Evolutionary conservation across 805 yeast genomes (phyloP), one percentile per base, ranked within the genome.

Genomic region (Suhomyces emberorum): DNA sequence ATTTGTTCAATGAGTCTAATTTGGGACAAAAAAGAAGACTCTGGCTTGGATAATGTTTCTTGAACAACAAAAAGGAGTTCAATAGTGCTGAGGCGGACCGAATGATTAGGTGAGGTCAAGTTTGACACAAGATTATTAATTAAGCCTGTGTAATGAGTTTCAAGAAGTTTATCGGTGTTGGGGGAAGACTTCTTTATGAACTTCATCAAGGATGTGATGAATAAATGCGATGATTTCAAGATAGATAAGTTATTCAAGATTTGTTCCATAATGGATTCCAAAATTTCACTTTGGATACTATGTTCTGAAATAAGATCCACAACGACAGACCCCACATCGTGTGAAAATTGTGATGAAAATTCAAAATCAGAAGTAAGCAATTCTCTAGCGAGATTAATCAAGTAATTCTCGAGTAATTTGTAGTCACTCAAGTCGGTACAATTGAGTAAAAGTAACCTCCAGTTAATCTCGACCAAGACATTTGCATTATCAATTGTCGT

Each of bases 1-100:
- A 82, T 72, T 39, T 79, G 77, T 54, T 88, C 96, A 32, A 89
- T 74, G 2, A 76, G 49, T 26, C 70, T 60, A 41, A 82, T 74
- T 34, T 74, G 77, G 20, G 68, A 59, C n/a, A 81, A 44, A 11
- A 73, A 47, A 2, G 55, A 54, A 2, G 77, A 69, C 11, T 65
- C 52, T 7, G 61, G 62, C 10, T 38, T 21, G 5, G 37, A 43
- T 12, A 41, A 34, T 4, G 44, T 37, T 4, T 52, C 48, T 21
- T 55, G 35, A 9, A 70, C 46, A 0, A 59, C 49, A 3, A 57
- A 53, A 4, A 82, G 47, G 23, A 79, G 52, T n/a, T 69, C 60
- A n/a, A 81, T 60, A 1, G 89, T 63, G 12, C 53, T 62, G 24
- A 63, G 58, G 47, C 91, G 74, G 7, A 73, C 50, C 3, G 59